Evolutionary conservation across 2,329 filamentous ascomycete genomes (phyloP).

Genomic region (Paecilomyces variotii): DNA sequence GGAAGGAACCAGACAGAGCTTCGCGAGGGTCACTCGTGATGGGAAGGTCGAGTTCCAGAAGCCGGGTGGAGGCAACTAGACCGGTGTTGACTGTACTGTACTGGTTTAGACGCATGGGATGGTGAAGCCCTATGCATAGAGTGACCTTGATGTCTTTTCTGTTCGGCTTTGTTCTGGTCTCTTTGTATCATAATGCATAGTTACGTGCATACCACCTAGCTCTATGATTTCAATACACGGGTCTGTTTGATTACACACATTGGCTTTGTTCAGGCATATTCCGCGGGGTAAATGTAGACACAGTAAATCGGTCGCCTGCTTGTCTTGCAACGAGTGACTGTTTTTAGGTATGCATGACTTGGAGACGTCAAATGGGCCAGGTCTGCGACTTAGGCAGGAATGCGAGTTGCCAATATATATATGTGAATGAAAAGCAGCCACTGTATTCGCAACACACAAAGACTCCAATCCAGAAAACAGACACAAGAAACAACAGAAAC

Average conservation of each 20-base stretch:
- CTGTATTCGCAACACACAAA: no score
- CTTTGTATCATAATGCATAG: background rate
- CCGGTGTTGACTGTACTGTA: background rate
- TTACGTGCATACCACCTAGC: background rate
- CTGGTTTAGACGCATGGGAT: background rate
- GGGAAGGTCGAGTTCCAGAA: slow-evolving; percentile 60
- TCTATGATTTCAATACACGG: background rate
- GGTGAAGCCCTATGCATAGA: background rate
- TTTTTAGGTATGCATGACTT: no score
- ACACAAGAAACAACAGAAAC: no score
- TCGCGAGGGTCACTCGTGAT: slow-evolving; percentile 51
- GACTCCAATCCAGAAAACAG: no score
- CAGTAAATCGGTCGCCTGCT: no score
- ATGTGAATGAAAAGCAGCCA: no score
- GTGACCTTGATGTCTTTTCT: background rate
- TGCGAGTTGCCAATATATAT: no score
- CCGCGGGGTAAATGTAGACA: no score
- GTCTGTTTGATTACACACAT: background rate
- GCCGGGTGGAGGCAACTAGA: slow-evolving; percentile 13
- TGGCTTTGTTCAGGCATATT: no score
- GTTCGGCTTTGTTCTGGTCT: background rate
- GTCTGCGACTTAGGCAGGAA: no score
- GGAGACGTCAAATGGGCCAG: no score
- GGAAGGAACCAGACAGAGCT: slow-evolving; percentile 23
- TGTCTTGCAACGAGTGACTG: no score